Evolutionary conservation across 2,329 filamentous ascomycete genomes (phyloP).

Genomic region (Xylaria hypoxylon): DNA sequence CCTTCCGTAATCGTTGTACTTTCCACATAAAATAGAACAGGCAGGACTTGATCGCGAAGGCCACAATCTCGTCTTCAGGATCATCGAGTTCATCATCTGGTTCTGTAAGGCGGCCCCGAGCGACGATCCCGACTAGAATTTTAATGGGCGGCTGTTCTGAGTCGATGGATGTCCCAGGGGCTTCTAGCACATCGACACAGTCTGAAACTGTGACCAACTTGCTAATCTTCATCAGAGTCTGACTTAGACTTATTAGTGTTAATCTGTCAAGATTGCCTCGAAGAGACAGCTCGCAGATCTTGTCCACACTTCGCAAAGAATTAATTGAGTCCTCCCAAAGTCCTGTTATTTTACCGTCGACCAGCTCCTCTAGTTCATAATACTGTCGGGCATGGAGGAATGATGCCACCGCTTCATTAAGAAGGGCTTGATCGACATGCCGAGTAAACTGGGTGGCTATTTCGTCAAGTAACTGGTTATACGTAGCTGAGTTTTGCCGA

Average conservation of each 20-base stretch:
- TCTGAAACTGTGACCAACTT: slow-evolving; percentile 84
- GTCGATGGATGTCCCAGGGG: slow-evolving; percentile 61
- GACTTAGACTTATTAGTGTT: slow-evolving; percentile 76
- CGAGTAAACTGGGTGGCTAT: slow-evolving; percentile 93
- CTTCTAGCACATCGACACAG: slow-evolving; percentile 80
- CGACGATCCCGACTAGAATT: slow-evolving; percentile 77
- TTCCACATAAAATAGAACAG: slow-evolving; percentile 98
- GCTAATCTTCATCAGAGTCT: slow-evolving; percentile 81
- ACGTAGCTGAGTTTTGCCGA: slow-evolving; percentile 84
- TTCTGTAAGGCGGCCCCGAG: slow-evolving; percentile 77
- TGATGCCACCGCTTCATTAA: slow-evolving; percentile 84
- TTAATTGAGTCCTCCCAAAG: slow-evolving; percentile 89
- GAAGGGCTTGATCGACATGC: slow-evolving; percentile 87
- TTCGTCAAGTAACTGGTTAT: slow-evolving; percentile 85
- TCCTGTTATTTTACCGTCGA: slow-evolving; percentile 80
- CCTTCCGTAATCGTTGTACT: slow-evolving; percentile 68
- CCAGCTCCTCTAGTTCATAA: slow-evolving; percentile 87
- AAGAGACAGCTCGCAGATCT: slow-evolving; percentile 76
- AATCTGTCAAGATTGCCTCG: slow-evolving; percentile 76
- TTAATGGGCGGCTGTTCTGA: slow-evolving; percentile 69
- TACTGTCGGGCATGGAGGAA: slow-evolving; percentile 87
- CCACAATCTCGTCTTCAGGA: slow-evolving; percentile 82
- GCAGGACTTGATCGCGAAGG: slow-evolving; percentile 78
- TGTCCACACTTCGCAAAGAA: slow-evolving; percentile 76
- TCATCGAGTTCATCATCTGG: slow-evolving; percentile 77